Percentiles rank a stretch among this genome's conserved stretches.
Conservation (phyloP, 202 grass and related monocot genomes). For the Zoysia matrella region DNA sequence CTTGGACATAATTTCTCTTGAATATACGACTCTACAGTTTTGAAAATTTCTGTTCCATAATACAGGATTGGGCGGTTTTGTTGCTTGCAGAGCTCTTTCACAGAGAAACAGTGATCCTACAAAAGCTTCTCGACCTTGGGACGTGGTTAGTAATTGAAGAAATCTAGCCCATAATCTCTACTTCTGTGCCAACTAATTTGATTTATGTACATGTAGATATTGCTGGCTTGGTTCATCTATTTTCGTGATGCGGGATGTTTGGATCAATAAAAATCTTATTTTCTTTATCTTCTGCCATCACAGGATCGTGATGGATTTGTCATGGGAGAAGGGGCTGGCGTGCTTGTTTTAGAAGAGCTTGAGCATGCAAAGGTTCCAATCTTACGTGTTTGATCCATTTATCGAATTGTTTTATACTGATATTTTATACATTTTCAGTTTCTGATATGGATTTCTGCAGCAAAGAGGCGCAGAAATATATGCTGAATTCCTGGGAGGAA, state of each 20-base stretch:
- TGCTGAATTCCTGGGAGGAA: constrained; percentile 98
- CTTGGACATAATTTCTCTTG: constrained; percentile 27
- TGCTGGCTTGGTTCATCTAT: constrained; percentile 25
- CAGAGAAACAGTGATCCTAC: constrained; percentile 89
- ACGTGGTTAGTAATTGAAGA: constrained; percentile 68
- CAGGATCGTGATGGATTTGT: constrained; percentile 99
- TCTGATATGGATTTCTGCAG: constrained; percentile 47
- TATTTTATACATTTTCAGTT: constrained; percentile 26
- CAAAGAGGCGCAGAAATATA: constrained; percentile 96
- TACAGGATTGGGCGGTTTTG: constrained; percentile 50
- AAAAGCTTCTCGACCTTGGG: constrained; percentile 97
- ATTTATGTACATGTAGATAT: background rate
- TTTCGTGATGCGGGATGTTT: constrained; percentile 16
- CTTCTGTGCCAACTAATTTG: constrained; percentile 35
- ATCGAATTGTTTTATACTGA: constrained; percentile 15
- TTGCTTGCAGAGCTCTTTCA: constrained; percentile 83
- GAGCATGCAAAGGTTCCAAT: constrained; percentile 89
- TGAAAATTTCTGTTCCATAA: constrained; percentile 28
- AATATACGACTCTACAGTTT: background rate
- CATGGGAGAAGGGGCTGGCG: constrained; percentile 98
- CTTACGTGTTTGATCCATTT: constrained; percentile 15
- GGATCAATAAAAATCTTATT: constrained; percentile 3
- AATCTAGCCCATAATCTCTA: constrained; percentile 3
- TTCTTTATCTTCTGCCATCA: constrained; percentile 27
- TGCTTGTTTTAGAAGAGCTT: constrained; percentile 38